phyloP scores from a whole-genome alignment of 371 early-diverging fungal species.

The Nosema bombycis region DNA sequence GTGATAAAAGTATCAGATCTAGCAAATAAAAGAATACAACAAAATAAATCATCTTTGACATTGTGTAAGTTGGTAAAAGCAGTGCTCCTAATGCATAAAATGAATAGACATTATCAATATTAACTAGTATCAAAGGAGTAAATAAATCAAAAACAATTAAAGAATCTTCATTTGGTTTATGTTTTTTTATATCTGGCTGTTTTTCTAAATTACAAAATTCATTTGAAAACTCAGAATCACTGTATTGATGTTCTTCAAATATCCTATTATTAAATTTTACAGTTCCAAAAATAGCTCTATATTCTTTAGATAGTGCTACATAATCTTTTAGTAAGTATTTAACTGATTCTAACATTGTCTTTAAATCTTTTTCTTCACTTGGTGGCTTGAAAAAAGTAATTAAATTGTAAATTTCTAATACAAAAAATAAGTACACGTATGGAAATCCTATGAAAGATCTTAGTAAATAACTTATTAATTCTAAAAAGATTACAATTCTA shows the following conservation, averaged over 20 bases:
- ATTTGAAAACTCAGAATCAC: neutral
- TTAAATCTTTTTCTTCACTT: neutral
- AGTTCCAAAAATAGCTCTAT: neutral
- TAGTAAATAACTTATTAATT: neutral
- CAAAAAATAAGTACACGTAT: neutral
- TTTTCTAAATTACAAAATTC: neutral
- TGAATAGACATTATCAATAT: neutral
- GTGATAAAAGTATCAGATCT: neutral
- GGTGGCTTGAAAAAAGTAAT: neutral
- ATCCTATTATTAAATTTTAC: neutral
- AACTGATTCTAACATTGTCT: neutral
- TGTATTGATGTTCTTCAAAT: neutral
- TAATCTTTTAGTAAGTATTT: neutral
- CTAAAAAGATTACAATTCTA: neutral
- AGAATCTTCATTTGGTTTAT: neutral
- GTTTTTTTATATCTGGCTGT: neutral
- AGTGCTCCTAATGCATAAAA: neutral
- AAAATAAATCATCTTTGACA: neutral
- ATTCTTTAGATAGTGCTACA: neutral
- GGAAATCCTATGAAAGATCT: slow-evolving; percentile 2
- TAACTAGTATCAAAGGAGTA: slow-evolving; percentile 2
- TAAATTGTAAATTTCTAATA: neutral
- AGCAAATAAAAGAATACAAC: slow-evolving; percentile 4
- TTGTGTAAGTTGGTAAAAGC: neutral
- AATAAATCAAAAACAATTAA: neutral